Conservation (phyloP, 805 yeast genomes). For the Kodamaea kaohsiungensis region DNA sequence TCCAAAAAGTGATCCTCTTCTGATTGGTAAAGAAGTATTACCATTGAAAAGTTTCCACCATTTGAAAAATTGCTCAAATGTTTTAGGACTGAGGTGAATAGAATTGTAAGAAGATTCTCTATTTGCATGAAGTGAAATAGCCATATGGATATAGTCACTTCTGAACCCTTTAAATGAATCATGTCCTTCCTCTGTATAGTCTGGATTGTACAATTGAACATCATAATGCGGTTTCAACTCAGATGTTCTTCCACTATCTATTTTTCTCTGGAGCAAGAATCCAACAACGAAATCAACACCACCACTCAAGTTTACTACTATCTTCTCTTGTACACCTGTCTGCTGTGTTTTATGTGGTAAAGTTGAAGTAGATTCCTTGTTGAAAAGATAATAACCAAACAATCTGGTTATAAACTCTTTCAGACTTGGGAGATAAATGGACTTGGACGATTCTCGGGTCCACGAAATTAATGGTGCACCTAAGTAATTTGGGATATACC, state of each 20-base stretch:
- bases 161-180: conserved; percentile 45
- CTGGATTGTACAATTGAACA: conserved; percentile 57
- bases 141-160: conserved; percentile 42
- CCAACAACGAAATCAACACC: conserved; percentile 61
- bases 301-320: conserved; percentile 59
- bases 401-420: conserved; percentile 44
- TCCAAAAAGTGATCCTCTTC: conserved; percentile 72
- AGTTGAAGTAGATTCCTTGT: conserved; percentile 10
- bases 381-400: conserved; percentile 50
- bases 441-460: conserved; percentile 50
- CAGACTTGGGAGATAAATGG: conserved; percentile 50
- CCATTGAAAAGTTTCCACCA: conserved; percentile 93
- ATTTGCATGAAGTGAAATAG: conserved; percentile 39
- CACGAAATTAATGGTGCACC: conserved; percentile 53
- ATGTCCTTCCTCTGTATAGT: conserved; percentile 38
- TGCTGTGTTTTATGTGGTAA: neutral
- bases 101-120: conserved; percentile 56
- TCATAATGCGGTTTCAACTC: conserved; percentile 62
- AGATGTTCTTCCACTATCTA: conserved; percentile 38
- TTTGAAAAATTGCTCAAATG: conserved; percentile 63
- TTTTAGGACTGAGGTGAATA: conserved; percentile 72
- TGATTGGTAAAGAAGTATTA: conserved; percentile 73
- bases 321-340: conserved; percentile 44
- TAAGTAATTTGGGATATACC: conserved; percentile 76
- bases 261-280: conserved; percentile 52